These are phyloP conservation scores for Colletotrichum sojae DNA, from an alignment of 2,329 filamentous ascomycete species.

Conservation along the genomic window DNA sequence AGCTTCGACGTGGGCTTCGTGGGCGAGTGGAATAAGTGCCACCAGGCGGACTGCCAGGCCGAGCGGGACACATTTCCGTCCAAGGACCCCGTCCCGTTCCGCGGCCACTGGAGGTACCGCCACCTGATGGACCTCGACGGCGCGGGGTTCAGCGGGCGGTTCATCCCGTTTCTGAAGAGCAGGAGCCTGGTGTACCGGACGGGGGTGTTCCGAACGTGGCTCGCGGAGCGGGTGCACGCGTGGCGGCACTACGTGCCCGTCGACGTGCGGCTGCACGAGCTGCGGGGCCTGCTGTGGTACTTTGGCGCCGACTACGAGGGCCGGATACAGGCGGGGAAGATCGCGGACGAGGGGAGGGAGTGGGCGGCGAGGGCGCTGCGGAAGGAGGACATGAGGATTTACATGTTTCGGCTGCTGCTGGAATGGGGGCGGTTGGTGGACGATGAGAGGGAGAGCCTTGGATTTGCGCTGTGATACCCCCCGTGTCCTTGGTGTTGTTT, in stretches of 20 bases:
- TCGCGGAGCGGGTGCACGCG: constrained; percentile 70
- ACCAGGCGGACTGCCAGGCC: constrained; percentile 49
- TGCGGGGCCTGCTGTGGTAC: constrained; percentile 40
- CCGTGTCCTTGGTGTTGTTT: background rate
- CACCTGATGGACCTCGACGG: constrained; percentile 74
- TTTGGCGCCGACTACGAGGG: constrained; percentile 42
- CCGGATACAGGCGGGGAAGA: constrained; percentile 39
- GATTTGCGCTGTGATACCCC: constrained; percentile 45
- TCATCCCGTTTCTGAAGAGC: constrained; percentile 65
- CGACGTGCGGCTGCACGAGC: constrained; percentile 56
- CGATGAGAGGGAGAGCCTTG: constrained; percentile 61
- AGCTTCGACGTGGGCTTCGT: constrained; percentile 55
- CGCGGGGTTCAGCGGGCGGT: constrained; percentile 64
- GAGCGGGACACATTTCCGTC: constrained; percentile 50
- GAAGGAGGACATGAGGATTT: constrained; percentile 81
- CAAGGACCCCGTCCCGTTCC: constrained; percentile 47
- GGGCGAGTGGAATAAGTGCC: constrained; percentile 54
- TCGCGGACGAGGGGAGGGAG: constrained; percentile 56
- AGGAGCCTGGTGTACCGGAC: constrained; percentile 70
- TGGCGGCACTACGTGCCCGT: constrained; percentile 77
- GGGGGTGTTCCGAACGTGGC: constrained; percentile 76
- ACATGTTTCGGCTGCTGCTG: constrained; percentile 78
- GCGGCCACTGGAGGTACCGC: constrained; percentile 60
- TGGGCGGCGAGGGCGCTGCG: constrained; percentile 73
- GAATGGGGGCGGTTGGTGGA: constrained; percentile 78